A percentile compares a stretch with the other conserved stretches of the same genome.
Conservation (phyloP, 176 grass and related monocot genomes). For the Tillandsia leiboldiana region DNA sequence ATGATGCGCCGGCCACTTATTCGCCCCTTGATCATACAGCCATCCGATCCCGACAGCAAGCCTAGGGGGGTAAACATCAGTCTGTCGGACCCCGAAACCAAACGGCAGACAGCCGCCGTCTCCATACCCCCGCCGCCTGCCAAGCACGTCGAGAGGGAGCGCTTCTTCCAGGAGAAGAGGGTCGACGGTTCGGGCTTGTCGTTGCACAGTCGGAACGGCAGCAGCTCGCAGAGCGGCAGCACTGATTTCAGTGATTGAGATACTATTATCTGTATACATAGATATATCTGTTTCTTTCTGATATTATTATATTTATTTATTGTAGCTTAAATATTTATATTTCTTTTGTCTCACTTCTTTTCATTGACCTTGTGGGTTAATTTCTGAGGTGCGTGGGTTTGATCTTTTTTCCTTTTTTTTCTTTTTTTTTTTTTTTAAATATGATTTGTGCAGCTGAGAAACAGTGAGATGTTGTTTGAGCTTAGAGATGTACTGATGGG, state of each 20-base stretch:
- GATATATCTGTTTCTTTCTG: conserved; percentile 19
- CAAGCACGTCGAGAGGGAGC: conserved; percentile 69
- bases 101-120: conserved; percentile 10
- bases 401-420: too few species aligned
- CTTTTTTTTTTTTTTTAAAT: too few species aligned
- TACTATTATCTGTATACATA: background rate
- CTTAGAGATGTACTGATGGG: too few species aligned
- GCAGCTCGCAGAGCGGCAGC: conserved; percentile 69
- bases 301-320: background rate
- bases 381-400: too few species aligned
- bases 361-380: too few species aligned
- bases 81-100: conserved; percentile 23
- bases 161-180: conserved; percentile 70
- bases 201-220: conserved; percentile 43
- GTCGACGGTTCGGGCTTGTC: conserved; percentile 42
- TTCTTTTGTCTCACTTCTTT: too few species aligned
- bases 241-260: conserved; percentile 73
- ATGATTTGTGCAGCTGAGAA: too few species aligned
- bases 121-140: conserved; percentile 55
- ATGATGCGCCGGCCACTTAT: conserved; percentile 64
- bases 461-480: too few species aligned
- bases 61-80: conserved; percentile 22
- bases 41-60: conserved; percentile 30
- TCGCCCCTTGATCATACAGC: conserved; percentile 31
- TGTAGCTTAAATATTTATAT: background rate